A percentile compares a stretch with the other conserved stretches of the same genome.
These are phyloP conservation scores for Cantharellus cinnabarinus DNA, from an alignment of 768 basidiomycete species.

Conservation along the genomic window DNA sequence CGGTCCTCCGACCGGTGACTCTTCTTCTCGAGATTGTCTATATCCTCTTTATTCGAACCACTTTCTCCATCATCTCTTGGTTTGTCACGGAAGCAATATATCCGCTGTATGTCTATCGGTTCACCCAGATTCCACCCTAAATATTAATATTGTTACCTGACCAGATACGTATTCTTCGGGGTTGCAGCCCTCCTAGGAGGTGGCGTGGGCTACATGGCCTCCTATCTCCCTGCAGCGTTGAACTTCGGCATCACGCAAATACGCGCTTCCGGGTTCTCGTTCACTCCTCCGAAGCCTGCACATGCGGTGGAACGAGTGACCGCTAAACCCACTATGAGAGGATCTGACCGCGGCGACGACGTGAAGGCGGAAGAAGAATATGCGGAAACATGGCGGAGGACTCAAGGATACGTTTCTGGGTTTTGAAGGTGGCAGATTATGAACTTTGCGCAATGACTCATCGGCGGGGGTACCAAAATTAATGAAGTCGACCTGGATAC, in stretches of 20 bases:
- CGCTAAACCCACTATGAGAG: no score
- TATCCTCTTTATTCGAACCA: neutral
- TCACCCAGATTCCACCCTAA: neutral
- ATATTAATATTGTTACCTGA: neutral
- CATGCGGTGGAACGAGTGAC: no score
- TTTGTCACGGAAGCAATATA: neutral
- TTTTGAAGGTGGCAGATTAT: no score
- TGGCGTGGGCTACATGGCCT: neutral
- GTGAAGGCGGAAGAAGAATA: no score
- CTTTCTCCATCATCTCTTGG: neutral
- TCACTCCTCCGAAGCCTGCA: no score
- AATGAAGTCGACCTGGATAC: no score
- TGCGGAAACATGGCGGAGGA: no score
- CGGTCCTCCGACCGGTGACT: neutral
- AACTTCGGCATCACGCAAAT: neutral
- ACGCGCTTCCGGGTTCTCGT: no score
- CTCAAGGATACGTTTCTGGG: no score
- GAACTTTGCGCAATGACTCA: no score
- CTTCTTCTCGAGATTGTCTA: neutral
- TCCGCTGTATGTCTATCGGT: neutral
- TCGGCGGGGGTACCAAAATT: no score
- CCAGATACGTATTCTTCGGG: neutral
- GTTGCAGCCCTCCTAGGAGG: neutral
- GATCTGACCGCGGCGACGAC: no score
- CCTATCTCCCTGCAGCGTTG: neutral